Percentiles rank a stretch among this genome's conserved stretches.
Evolutionary conservation across 257 asterid species (phyloP).

Genomic region (Primulina huaijiensis): DNA sequence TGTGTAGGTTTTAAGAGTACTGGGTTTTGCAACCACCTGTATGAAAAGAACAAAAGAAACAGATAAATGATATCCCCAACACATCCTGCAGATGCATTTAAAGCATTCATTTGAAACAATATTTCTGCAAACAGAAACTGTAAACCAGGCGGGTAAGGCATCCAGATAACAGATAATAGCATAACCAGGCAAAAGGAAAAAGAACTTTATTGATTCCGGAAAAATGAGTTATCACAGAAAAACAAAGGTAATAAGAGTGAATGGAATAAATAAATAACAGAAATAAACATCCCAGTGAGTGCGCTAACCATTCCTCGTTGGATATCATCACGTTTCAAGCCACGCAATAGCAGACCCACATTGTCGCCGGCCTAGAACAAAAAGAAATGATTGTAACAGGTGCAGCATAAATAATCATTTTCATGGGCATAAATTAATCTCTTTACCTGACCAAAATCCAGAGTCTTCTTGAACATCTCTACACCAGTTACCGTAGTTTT

Average conservation of each 20-base stretch:
- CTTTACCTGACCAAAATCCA: constrained; percentile 88
- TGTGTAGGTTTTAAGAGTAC: constrained; percentile 77
- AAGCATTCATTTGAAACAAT: not conserved
- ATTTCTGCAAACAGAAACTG: not conserved
- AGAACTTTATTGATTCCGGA: not conserved
- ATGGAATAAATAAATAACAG: not conserved
- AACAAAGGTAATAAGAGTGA: constrained; percentile 10
- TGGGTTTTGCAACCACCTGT: constrained; percentile 93
- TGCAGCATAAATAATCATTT: not conserved
- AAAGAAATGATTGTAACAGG: constrained; percentile 18
- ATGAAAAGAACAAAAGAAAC: constrained; percentile 15
- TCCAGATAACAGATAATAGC: not conserved
- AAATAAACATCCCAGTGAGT: constrained; percentile 10
- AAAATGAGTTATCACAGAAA: not conserved
- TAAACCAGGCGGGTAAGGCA: not conserved
- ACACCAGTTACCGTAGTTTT: constrained; percentile 96
- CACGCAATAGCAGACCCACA: constrained; percentile 95
- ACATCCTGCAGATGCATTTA: not conserved
- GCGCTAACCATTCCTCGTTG: constrained; percentile 86
- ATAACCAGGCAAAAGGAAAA: not conserved
- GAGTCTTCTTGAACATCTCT: constrained; percentile 95
- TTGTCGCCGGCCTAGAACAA: constrained; percentile 90
- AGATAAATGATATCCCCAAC: constrained; percentile 5
- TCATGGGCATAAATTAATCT: not conserved
- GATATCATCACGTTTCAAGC: constrained; percentile 89